These are phyloP conservation scores for Boletus mariae DNA, from an alignment of 1,284 basidiomycete genomes.

Conservation along the genomic window DNA sequence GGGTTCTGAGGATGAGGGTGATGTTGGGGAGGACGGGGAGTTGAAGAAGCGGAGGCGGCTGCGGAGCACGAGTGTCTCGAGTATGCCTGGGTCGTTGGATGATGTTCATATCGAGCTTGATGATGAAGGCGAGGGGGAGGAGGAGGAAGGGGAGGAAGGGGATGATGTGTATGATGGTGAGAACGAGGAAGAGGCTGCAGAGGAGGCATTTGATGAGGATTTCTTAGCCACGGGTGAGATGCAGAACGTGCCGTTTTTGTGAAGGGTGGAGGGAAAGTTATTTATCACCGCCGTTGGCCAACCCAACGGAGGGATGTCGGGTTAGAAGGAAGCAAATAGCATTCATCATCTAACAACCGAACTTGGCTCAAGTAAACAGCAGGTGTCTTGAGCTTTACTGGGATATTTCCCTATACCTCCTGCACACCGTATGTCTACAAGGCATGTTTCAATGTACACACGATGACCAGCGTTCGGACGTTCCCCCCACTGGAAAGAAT, in stretches of 20 bases:
- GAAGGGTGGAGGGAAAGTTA: slow-evolving; percentile 3
- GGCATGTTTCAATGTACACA: background rate
- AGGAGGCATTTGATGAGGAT: slow-evolving; percentile 76
- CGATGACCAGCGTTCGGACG: no score
- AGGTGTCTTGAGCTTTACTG: background rate
- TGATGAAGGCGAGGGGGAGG: slow-evolving; percentile 33
- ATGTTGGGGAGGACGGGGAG: slow-evolving; percentile 37
- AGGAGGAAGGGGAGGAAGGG: slow-evolving; percentile 29
- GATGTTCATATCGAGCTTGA: slow-evolving; percentile 54
- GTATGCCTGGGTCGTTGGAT: slow-evolving; percentile 79
- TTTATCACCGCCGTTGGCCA: background rate
- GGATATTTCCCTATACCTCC: background rate
- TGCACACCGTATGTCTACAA: background rate
- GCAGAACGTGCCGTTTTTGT: slow-evolving; percentile 78
- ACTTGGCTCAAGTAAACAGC: background rate
- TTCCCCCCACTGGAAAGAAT: no score
- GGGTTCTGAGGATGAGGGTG: slow-evolving; percentile 57
- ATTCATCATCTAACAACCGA: background rate
- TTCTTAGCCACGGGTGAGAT: slow-evolving; percentile 79
- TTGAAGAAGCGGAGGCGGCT: slow-evolving; percentile 37
- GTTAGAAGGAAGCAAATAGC: background rate
- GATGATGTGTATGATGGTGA: slow-evolving; percentile 34
- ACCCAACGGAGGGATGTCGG: background rate
- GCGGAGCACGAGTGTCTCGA: slow-evolving; percentile 62
- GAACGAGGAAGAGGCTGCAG: slow-evolving; percentile 50